A percentile compares a stretch with the other conserved stretches of the same genome.
These are phyloP conservation scores for Medicago lupulina DNA, from an alignment of 306 rosid genomes.

Conservation along the genomic window DNA sequence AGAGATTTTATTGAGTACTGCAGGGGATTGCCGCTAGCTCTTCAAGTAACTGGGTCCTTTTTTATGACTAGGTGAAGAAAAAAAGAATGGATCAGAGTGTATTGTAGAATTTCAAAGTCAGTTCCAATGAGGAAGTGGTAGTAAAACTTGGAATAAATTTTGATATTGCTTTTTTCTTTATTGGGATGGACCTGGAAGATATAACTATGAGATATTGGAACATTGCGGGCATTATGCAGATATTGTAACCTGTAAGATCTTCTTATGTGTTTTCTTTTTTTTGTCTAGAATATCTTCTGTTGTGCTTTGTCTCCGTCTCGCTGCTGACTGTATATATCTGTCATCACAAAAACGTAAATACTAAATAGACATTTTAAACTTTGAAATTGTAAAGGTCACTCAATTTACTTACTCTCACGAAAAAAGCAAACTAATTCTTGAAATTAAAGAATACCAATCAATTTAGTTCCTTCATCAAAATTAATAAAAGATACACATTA, in stretches of 20 bases:
- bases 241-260: background rate
- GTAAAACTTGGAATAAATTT: conserved; percentile 35
- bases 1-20: conserved; percentile 2
- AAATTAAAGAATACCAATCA: no score
- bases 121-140: conserved; percentile 12
- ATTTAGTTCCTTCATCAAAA: no score
- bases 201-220: conserved; percentile 1
- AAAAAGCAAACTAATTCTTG: no score
- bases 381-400: no score
- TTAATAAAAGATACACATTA: no score
- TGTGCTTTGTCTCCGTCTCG: no score
- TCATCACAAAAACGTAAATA: no score
- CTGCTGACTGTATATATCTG: no score
- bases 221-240: background rate
- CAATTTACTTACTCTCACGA: no score
- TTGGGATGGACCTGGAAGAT: conserved; percentile 21
- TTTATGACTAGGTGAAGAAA: background rate
- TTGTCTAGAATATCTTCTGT: no score
- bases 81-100: background rate
- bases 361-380: no score
- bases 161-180: conserved; percentile 42
- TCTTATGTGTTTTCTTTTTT: background rate
- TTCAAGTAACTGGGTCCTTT: background rate
- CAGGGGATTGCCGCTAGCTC: background rate
- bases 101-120: conserved; percentile 6